phyloP scores from a whole-genome alignment of 2,329 filamentous ascomycete genomes.

The Lasiodiplodia citricola region DNA sequence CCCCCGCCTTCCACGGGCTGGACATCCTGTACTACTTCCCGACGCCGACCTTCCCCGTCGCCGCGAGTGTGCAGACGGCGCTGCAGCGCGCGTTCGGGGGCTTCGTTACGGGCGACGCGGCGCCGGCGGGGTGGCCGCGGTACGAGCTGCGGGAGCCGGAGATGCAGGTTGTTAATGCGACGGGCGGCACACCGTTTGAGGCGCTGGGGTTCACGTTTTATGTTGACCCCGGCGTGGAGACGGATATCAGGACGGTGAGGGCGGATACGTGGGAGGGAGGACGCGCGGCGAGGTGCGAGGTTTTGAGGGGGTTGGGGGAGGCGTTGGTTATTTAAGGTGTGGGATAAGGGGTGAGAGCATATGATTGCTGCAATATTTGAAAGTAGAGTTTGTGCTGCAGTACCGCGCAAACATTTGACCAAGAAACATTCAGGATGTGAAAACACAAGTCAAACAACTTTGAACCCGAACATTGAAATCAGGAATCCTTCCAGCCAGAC shows the following conservation, averaged over 20 bases:
- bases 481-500: no score
- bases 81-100: neutral
- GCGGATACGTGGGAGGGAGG: constrained; percentile 35
- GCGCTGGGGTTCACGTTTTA: neutral
- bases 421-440: no score
- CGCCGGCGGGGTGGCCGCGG: neutral
- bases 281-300: constrained; percentile 33
- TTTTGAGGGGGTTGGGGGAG: constrained; percentile 32
- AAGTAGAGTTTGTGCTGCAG: no score
- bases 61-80: neutral
- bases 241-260: constrained; percentile 21
- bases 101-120: neutral
- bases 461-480: no score
- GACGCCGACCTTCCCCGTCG: neutral
- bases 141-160: neutral
- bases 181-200: neutral
- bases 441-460: no score
- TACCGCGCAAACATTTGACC: no score
- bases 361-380: no score
- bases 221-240: neutral
- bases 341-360: no score
- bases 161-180: neutral
- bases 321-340: neutral
- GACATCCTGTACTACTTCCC: constrained; percentile 33
- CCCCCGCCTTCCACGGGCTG: constrained; percentile 31